These are phyloP conservation scores for Omphalea diandra DNA, from an alignment of 441 rosid species.

Conservation along the genomic window DNA sequence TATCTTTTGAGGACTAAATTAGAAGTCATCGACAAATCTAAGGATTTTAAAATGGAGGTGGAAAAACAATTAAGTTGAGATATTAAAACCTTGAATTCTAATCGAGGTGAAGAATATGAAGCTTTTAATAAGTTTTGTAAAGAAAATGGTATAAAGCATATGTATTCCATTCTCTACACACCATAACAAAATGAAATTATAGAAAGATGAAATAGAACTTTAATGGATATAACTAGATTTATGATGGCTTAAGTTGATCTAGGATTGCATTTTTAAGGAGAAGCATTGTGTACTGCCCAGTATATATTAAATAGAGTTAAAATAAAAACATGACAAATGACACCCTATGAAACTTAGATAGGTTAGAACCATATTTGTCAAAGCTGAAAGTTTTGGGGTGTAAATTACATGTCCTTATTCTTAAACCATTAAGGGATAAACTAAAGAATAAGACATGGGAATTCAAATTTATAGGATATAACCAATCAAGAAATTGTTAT, in stretches of 20 bases:
- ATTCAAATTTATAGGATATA: no score
- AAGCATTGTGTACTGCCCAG: background rate
- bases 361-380: background rate
- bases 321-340: no score
- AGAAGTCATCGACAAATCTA: no score
- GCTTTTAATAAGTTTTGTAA: background rate
- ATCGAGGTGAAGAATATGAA: no score
- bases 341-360: background rate
- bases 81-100: background rate
- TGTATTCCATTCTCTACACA: no score
- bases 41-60: no score
- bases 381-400: no score
- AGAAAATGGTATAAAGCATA: no score
- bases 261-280: background rate
- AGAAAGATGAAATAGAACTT: no score
- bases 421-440: background rate
- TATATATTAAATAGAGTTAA: background rate
- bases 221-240: background rate
- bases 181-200: no score
- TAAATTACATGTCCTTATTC: background rate
- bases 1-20: no score
- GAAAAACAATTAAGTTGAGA: background rate
- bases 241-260: background rate
- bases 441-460: background rate
- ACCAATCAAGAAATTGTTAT: background rate